Base-by-base conservation (phyloP, 352 stramenopile genomes). In the Phytopythium montanum region DNA sequence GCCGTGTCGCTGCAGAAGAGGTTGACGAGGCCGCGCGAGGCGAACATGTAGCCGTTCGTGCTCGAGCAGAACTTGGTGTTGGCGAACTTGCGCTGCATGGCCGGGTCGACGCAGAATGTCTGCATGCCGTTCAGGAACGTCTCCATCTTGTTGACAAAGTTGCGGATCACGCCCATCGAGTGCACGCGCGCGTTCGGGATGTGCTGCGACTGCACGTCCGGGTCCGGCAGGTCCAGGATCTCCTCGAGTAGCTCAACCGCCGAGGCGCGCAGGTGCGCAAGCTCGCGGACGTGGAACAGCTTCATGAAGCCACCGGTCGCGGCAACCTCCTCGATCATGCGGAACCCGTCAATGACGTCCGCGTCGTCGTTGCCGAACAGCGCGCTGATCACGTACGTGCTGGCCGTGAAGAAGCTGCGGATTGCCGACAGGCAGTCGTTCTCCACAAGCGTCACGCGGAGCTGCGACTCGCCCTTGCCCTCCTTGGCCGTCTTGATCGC, bases 71-170 rank as follows among this genome's bases (percentile, higher is more conserved):
- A 91, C 61, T 92, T 93, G 16, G 84, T 72, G 71, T 88, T 91
- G 23, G 58, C 64, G 49, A 94, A 93, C 66, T 92, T 92, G 60
- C 70, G 70, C 60, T 82, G 75, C 45, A 90, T 38, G 26, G 65
- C 71, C 16, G 76, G 80, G 54, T 90, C 83, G 29, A 79, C 59
- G 52, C 80, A 92, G 60, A 95, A 95, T 23, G 62, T 62, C 52
- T 88, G 81, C 3, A 95, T 63, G 4, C 63, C 66, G 39, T 75
- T 87, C 23, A 95, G 54, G 54, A 95, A 86, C 1, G 66, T 65
- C 38, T 94, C 85, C 83, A 91, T 94, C 72, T 94, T 93, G 42
- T 60, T 75, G n/a, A 94, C 85, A 76, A 94, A 94, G 76, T 93
- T 94, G 54, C 85, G 85, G 29, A 91, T 90, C 38, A 93, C 79